Base-by-base conservation (phyloP, 1,139 yeast genomes). In the Lodderomyces jiufengensis region DNA sequence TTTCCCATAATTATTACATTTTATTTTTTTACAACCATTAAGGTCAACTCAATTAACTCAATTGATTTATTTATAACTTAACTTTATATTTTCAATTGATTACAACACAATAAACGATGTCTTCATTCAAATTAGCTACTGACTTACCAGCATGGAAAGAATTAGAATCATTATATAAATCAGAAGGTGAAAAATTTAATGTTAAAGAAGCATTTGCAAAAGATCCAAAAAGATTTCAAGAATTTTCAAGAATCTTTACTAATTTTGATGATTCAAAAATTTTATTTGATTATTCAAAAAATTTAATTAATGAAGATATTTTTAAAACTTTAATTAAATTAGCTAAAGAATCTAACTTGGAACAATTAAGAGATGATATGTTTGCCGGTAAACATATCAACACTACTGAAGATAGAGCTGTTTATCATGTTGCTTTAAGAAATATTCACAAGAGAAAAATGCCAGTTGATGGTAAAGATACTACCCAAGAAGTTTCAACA, bases 321-420 rank as follows among this genome's bases (percentile, higher is more conserved):
- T 63, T 85, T 51, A 52, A 64, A 26, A 65, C 78, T 40, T 76
- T 92, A 60, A 46, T 86, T 46, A 73, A 78, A 57, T 78, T 92
- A 57, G 97, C 97, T 51, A 80, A 81, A 61, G 95, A 92, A 64
- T 90, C 97, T 49, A 77, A 81, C 42, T 90, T 92, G 48, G 95
- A 87, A 60, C 64, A 73, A 43, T 79, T 92, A 60, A 81, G 98
- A 61, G 94, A 90, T 53, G 86, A 77, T 42, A 80, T 92, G 87
- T 92, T 92, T 60, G 77, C 76, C 24, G 98, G 98, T 59, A 86
- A 82, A 42, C 88, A 87, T 68, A 88, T 92, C 73, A 92, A 92
- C 74, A 77, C 79, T 66, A 92, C 98, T 44, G 98, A 92, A 68
- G 84, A 79, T 63, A 82, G 98, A 63, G 97, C 98, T 26, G 98